phyloP scores from a whole-genome alignment of 805 yeast species.

The Yarrowia porcina region DNA sequence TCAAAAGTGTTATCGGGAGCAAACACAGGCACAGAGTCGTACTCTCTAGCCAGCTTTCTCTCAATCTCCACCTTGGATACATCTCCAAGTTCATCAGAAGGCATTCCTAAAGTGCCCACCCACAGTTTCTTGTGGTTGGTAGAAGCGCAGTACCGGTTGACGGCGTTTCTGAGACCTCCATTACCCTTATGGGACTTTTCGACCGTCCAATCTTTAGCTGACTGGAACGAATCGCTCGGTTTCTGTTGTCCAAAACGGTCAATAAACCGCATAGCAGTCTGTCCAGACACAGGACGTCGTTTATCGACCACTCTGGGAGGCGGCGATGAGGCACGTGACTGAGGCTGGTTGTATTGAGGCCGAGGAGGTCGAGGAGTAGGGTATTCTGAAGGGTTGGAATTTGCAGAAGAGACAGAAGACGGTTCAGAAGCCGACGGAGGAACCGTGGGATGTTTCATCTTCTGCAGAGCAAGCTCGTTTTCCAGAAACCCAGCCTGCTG shows the following conservation, averaged over 20 bases:
- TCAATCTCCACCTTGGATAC: conserved; percentile 55
- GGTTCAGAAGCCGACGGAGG: neutral
- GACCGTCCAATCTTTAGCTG: conserved; percentile 65
- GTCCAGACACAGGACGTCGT: neutral
- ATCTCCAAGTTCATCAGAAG: conserved; percentile 74
- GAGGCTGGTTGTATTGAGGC: conserved; percentile 12
- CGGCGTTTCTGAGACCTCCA: conserved; percentile 84
- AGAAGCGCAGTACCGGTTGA: conserved; percentile 52
- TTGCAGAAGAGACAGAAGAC: neutral
- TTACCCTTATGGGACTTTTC: conserved; percentile 73
- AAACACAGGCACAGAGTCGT: conserved; percentile 61
- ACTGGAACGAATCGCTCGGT: conserved; percentile 41
- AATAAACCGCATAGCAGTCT: conserved; percentile 14
- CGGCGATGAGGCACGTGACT: conserved; percentile 16
- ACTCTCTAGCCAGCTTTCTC: conserved; percentile 45
- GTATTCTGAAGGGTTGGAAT: neutral
- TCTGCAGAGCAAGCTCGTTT: conserved; percentile 3
- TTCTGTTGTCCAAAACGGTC: conserved; percentile 19
- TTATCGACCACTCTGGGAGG: conserved; percentile 7
- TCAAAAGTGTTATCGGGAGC: conserved; percentile 77
- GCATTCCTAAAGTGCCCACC: conserved; percentile 93
- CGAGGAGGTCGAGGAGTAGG: conserved; percentile 4
- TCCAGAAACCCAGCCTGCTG: conserved; percentile 9
- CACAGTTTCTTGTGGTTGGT: conserved; percentile 49
- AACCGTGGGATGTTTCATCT: neutral